phyloP scores from a whole-genome alignment of 768 basidiomycete genomes.

The Suillus weaverae region DNA sequence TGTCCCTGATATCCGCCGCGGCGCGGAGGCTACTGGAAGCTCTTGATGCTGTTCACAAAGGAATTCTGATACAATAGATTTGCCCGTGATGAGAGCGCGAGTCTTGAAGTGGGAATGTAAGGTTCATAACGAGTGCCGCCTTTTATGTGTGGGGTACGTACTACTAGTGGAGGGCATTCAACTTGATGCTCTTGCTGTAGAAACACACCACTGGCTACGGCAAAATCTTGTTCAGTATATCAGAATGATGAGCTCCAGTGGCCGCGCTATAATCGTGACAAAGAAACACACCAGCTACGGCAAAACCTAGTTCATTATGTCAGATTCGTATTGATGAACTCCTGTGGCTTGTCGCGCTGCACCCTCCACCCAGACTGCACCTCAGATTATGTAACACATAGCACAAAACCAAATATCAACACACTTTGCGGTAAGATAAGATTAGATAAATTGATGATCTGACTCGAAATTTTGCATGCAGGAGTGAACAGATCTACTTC shows the following conservation, averaged over 20 bases:
- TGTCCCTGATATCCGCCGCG: slow-evolving; percentile 43
- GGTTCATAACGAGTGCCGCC: too few relatives aligned
- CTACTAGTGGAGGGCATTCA: not conserved
- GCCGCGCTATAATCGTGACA: too few relatives aligned
- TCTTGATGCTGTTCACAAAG: slow-evolving; percentile 25
- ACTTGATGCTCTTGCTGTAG: not conserved
- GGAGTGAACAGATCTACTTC: not conserved
- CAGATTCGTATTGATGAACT: not conserved
- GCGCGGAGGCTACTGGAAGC: slow-evolving; percentile 14
- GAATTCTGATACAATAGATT: slow-evolving; percentile 14
- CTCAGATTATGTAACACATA: too few relatives aligned
- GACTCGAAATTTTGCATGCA: not conserved
- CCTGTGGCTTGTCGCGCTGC: not conserved
- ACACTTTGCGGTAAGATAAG: not conserved
- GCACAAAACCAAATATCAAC: not conserved
- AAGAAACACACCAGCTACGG: not conserved
- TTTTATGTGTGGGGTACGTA: not conserved
- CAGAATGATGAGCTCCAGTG: not conserved
- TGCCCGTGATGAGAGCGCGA: slow-evolving; percentile 13
- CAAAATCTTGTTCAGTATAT: not conserved
- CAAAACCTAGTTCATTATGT: not conserved
- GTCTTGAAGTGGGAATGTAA: not conserved
- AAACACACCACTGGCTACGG: not conserved
- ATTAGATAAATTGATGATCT: not conserved
- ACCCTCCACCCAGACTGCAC: not conserved